Base-by-base conservation (phyloP, 805 yeast species). In the Cyberlindnera mycetangii region DNA sequence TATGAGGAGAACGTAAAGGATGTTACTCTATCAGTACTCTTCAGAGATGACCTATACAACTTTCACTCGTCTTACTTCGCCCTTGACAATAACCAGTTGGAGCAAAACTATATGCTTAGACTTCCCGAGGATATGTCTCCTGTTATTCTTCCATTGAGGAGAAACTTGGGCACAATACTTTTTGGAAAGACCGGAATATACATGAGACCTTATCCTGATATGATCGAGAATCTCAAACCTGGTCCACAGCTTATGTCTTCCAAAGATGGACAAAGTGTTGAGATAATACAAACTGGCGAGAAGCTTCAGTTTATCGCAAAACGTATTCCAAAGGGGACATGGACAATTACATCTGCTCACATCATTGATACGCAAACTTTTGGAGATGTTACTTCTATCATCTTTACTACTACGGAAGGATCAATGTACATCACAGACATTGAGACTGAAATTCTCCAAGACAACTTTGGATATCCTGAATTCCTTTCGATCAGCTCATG, bases 21-120 rank as follows among this genome's bases (percentile, higher is more conserved):
- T 11, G 21, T 34, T 2, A 42, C 53, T 3, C 30, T 53, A 5
- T 51, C 55, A 0, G 47, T 49, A 3, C 25, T 53, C 3, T 45
- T 43, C 32, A 43, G 50, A 32, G 54, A 53, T 42, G 57, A 53
- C 14, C 39, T 49, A 3, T 53, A 43, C 38, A 45, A 48, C 27
- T 50, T 42, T 31, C 46, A 39, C 39, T 40, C 38, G 11, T 32
- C 56, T 2, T 52, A 50, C 42, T 44, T 39, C 35, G 14, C 39
- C 1, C 24, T 27, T 12, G 45, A 45, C 12, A 35, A 41, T 6
- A 25, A 18, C 10, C 32, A 30, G 7, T 20, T 45, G 4, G 44
- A 32, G 9, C 44, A 51, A 10, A 15, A 24, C 11, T 22, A 44
- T 32, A 28, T 25, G 12, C 20, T 47, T 8, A 28, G 28, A 16